Conservation (phyloP, 495 filamentous ascomycete genomes). For the Parathielavia appendiculata region DNA sequence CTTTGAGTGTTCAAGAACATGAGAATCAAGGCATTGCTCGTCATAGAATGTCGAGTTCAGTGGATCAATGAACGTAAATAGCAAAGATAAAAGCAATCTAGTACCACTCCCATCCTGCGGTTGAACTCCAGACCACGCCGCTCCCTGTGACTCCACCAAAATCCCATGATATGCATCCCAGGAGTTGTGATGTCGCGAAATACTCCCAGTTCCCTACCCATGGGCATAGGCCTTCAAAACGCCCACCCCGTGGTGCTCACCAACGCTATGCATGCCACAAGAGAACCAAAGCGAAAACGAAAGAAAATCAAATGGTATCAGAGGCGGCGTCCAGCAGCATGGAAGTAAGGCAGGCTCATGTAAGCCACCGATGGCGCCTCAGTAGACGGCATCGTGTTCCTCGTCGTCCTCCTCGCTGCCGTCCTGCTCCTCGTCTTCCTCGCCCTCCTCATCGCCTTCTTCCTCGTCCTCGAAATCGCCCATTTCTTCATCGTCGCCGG, state of each 20-base stretch:
- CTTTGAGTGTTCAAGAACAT: too few species aligned
- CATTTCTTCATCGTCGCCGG: constrained; percentile 49
- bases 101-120: background rate
- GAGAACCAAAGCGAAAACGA: background rate
- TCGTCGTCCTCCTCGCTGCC: constrained; percentile 11
- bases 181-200: too few species aligned
- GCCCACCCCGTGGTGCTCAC: constrained; percentile 4
- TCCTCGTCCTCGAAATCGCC: constrained; percentile 47
- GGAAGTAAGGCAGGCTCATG: background rate
- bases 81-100: background rate
- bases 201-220: background rate
- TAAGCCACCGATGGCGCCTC: background rate
- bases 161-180: too few species aligned
- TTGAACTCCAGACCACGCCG: background rate
- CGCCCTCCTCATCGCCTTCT: constrained; percentile 42
- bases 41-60: too few species aligned
- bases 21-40: too few species aligned
- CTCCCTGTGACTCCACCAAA: background rate
- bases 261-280: constrained; percentile 34
- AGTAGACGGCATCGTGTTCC: background rate
- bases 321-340: background rate
- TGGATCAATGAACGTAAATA: too few species aligned
- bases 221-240: background rate
- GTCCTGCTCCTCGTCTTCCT: constrained; percentile 26
- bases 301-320: background rate